phyloP scores from a whole-genome alignment of 2,329 filamentous ascomycete genomes.

The Purpureocillium takamizusanense region DNA sequence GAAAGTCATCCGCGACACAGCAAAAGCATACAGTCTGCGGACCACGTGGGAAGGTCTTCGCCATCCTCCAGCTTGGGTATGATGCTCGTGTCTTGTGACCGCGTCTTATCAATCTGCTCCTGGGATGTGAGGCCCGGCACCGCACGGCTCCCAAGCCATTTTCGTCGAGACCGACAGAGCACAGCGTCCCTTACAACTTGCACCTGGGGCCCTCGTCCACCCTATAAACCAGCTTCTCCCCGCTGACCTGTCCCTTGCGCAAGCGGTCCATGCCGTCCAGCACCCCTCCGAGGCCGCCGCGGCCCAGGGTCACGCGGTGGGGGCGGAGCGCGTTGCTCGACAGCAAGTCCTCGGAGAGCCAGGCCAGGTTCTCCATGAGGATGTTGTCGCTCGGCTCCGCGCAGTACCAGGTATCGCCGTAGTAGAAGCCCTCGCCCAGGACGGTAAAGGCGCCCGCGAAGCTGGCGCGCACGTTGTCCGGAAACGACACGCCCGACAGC shows the following conservation, averaged over 20 bases:
- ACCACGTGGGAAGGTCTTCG: too few relatives aligned
- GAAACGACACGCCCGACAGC: background rate
- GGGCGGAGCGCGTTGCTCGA: constrained; percentile 26
- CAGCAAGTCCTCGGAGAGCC: constrained; percentile 28
- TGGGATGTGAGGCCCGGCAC: too few relatives aligned
- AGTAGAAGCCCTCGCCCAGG: constrained; percentile 24
- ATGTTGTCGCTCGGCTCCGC: constrained; percentile 15
- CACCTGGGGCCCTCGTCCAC: too few relatives aligned
- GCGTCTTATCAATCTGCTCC: too few relatives aligned
- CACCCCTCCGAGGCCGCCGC: constrained; percentile 22
- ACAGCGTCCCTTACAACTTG: too few relatives aligned
- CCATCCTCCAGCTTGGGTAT: too few relatives aligned
- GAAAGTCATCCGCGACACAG: too few relatives aligned
- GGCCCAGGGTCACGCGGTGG: constrained; percentile 19
- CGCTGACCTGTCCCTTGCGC: constrained; percentile 25
- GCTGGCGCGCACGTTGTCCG: constrained; percentile 25
- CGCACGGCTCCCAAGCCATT: too few relatives aligned
- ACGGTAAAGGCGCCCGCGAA: constrained; percentile 30
- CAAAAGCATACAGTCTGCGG: too few relatives aligned
- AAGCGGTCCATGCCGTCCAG: constrained; percentile 23
- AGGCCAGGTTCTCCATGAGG: constrained; percentile 21
- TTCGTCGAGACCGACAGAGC: too few relatives aligned
- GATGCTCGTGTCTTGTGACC: too few relatives aligned
- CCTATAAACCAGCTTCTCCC: constrained; percentile 33
- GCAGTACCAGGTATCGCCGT: constrained; percentile 13